Evolutionary conservation across 73 alveolate species (phyloP).

Genomic region (Stentor roeselii): DNA sequence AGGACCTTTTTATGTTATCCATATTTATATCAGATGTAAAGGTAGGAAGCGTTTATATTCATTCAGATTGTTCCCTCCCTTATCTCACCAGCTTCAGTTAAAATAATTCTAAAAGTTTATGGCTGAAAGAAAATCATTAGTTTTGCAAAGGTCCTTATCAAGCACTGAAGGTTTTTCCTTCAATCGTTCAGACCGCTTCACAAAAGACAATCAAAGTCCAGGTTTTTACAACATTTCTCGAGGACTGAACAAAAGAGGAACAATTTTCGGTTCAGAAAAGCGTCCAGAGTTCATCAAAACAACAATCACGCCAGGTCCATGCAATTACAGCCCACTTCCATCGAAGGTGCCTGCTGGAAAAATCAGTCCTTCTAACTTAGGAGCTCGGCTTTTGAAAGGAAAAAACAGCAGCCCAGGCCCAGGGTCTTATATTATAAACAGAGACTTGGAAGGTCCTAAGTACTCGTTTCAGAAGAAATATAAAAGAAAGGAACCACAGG

Average conservation of each 20-base stretch:
- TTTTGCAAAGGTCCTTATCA: too few relatives aligned
- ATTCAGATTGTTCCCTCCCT: too few relatives aligned
- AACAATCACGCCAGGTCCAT: neutral
- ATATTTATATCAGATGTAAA: too few relatives aligned
- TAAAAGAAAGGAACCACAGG: neutral
- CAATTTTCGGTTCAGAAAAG: neutral
- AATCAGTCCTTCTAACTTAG: neutral
- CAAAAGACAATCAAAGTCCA: neutral
- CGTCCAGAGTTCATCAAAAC: neutral
- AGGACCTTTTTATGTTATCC: neutral
- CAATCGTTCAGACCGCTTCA: neutral
- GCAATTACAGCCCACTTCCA: neutral
- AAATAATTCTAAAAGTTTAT: too few relatives aligned
- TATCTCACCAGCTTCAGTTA: too few relatives aligned
- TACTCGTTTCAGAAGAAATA: too few relatives aligned
- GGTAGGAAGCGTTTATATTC: too few relatives aligned
- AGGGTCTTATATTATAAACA: neutral
- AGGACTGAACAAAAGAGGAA: neutral
- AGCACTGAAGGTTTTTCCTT: too few relatives aligned
- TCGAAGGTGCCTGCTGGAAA: neutral
- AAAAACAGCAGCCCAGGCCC: neutral
- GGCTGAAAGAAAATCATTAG: too few relatives aligned
- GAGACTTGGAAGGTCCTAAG: neutral
- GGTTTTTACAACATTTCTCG: neutral
- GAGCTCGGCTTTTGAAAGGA: neutral